A percentile compares a stretch with the other conserved stretches of the same genome.
Conservation (phyloP, 2,329 filamentous ascomycete species). For the Didymella exigua region DNA sequence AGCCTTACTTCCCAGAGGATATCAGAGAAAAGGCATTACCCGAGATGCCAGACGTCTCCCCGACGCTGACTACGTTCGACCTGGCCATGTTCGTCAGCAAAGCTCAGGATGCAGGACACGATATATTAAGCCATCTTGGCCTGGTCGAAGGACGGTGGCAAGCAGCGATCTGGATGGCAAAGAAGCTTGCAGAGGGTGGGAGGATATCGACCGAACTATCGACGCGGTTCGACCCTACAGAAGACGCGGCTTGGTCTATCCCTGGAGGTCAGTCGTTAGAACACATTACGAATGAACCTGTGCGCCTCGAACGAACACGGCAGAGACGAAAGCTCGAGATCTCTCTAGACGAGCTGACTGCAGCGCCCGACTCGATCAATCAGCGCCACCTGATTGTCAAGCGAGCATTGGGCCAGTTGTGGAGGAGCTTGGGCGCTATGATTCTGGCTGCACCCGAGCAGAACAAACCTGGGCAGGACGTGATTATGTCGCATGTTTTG, state of each 20-base stretch:
- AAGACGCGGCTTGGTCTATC: slow-evolving; percentile 27
- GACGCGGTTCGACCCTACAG: slow-evolving; percentile 22
- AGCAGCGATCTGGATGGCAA: slow-evolving; percentile 54
- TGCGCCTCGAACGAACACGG: slow-evolving; percentile 24
- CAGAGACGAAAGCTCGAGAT: slow-evolving; percentile 21
- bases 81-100: slow-evolving; percentile 34
- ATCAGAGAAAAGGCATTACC: slow-evolving; percentile 28
- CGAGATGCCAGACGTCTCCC: slow-evolving; percentile 15
- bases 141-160: slow-evolving; percentile 51
- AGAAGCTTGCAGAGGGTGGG: slow-evolving; percentile 48
- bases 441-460: slow-evolving; percentile 47
- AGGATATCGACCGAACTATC: slow-evolving; percentile 17
- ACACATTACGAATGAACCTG: slow-evolving; percentile 31
- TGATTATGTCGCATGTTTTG: slow-evolving; percentile 52
- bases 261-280: slow-evolving; percentile 24
- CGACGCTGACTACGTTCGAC: slow-evolving; percentile 33
- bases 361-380: slow-evolving; percentile 35
- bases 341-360: slow-evolving; percentile 34
- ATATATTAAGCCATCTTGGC: slow-evolving; percentile 51
- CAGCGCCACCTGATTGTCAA: slow-evolving; percentile 32
- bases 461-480: slow-evolving; percentile 20
- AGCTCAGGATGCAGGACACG: slow-evolving; percentile 39
- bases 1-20: slow-evolving; percentile 45
- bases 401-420: slow-evolving; percentile 52
- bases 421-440: slow-evolving; percentile 54